A percentile compares a stretch with the other conserved stretches of the same genome.
phyloP scores from a whole-genome alignment of 495 filamentous ascomycete genomes.

The Collariella sp. region DNA sequence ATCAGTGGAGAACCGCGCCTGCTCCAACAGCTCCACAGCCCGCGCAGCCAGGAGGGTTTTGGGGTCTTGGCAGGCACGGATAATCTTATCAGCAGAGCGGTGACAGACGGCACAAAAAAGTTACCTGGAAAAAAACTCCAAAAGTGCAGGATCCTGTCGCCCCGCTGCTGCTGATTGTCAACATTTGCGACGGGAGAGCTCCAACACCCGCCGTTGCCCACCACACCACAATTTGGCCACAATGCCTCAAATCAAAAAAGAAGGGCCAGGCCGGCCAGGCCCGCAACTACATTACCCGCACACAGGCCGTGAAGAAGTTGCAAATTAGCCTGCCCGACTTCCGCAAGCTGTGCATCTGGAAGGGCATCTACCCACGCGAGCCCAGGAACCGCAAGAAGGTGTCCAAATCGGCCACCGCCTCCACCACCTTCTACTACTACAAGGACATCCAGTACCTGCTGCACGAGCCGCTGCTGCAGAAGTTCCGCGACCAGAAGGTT shows the following conservation, averaged over 20 bases:
- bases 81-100: conserved; percentile 24
- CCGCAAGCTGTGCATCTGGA: conserved; percentile 96
- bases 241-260: conserved; percentile 92
- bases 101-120: conserved; percentile 24
- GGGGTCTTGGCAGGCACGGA: conserved; percentile 10
- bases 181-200: not conserved
- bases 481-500: conserved; percentile 94
- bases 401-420: conserved; percentile 77
- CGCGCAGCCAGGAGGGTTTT: not conserved
- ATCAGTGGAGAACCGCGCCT: conserved; percentile 12
- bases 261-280: conserved; percentile 89
- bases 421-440: conserved; percentile 97
- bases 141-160: conserved; percentile 26
- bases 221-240: conserved; percentile 12
- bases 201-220: not conserved
- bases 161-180: conserved; percentile 10
- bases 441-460: conserved; percentile 97
- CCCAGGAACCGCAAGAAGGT: conserved; percentile 94
- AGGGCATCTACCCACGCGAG: conserved; percentile 96
- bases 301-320: conserved; percentile 92
- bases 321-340: conserved; percentile 96
- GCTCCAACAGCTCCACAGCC: not conserved
- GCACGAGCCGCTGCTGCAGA: conserved; percentile 89
- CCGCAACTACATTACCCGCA: conserved; percentile 97
- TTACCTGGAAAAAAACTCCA: conserved; percentile 25